Evolutionary conservation across 805 yeast genomes (phyloP), one percentile per base, ranked within the genome.

Genomic region (Wickerhamiella alocasiicola): DNA sequence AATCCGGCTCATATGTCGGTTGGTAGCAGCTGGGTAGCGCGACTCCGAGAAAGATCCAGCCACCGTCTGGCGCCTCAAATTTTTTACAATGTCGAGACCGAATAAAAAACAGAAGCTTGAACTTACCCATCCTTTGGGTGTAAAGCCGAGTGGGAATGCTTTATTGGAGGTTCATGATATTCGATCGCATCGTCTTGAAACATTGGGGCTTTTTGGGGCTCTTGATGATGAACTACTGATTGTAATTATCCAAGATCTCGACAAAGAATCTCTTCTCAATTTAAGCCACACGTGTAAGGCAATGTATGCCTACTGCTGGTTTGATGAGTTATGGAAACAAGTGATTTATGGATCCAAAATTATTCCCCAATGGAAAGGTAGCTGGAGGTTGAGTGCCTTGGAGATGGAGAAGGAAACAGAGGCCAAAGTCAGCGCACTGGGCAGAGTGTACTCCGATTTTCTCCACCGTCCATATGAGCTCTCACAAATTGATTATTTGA

Each of bases 401-500:
- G 46, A 55, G 59, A 0, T 46, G 67, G n/a, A 40, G 3, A 28
- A 24, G 2, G 47, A 39, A 19, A 24, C 29, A 17, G 51, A 46
- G 25, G 45, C 55, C 4, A n/a, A 9, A 3, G 30, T 55, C 1
- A 45, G 43, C 21, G 49, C 50, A 5, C 25, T 36, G n/a, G 50
- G 69, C 62, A 35, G 34, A 20, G 68, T 84, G 3, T 82, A 78
- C 54, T 80, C 93, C 0, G 95, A 85, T 54, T 49, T 72, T n/a
- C 57, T 87, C 11, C 85, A 77, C 56, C 66, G 91, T 38, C 95
- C 95, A 2, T 84, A 71, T 52, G 91, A 82, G 53, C 78, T 91
- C 47, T 68, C 93, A 1, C 80, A 78, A 47, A 65, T 82, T 15
- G 68, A 80, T 52, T 81, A 81, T 55, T 49, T 55, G 4, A 53